Conservation (phyloP, 176 grass and related monocot genomes). For the Raddia guianensis region DNA sequence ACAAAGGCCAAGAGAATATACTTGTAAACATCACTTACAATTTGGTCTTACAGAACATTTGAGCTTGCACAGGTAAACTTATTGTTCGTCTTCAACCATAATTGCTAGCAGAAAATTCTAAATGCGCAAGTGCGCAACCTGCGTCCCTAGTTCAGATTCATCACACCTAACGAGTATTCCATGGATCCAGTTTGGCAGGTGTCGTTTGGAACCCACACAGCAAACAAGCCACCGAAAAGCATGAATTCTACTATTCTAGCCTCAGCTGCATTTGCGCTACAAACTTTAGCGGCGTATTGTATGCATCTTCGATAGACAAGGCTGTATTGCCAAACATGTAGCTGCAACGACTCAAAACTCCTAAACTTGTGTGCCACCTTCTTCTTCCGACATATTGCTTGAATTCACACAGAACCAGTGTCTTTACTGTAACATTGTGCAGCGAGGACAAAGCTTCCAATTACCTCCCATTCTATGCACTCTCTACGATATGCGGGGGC, state of each 20-base stretch:
- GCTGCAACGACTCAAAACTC: background rate
- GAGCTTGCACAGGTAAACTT: background rate
- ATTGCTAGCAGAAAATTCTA: background rate
- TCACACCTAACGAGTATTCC: background rate
- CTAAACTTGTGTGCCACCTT: background rate
- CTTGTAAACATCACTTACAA: too few relatives aligned
- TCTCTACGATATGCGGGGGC: too few relatives aligned
- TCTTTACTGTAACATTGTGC: background rate
- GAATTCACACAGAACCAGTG: background rate
- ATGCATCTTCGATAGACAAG: background rate
- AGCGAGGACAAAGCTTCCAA: constrained; percentile 21
- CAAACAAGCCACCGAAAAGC: background rate
- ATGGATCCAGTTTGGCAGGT: background rate
- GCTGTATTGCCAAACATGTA: background rate
- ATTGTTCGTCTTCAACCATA: background rate
- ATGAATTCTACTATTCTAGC: constrained; percentile 19
- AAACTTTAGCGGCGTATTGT: background rate
- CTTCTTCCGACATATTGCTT: background rate
- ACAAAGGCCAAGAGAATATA: too few relatives aligned
- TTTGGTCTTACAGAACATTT: too few relatives aligned
- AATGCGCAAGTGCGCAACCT: constrained; percentile 1
- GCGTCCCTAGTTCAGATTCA: background rate
- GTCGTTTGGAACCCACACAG: background rate
- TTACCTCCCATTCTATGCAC: too few relatives aligned
- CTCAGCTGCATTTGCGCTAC: background rate